Evolutionary conservation across 495 filamentous ascomycete genomes (phyloP), one percentile per base, ranked within the genome.

Genomic region (Penicillium paradoxum): DNA sequence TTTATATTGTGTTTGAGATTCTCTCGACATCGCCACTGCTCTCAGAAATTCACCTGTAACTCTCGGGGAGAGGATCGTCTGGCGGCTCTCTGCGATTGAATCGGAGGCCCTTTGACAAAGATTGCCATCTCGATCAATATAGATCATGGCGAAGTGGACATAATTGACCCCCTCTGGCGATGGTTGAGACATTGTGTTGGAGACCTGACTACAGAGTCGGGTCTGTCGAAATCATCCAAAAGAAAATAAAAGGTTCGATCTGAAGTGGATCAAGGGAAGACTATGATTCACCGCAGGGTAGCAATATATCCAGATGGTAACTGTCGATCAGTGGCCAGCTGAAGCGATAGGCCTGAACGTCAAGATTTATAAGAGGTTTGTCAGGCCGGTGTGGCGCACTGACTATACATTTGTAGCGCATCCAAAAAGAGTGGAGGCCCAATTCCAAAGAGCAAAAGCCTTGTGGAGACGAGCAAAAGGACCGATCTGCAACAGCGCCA

Each of bases 141-240:
- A 73, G 36, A 73, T 70, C 11, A 73, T 54, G 36, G 71, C 71
- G 57, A 66, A 73, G 43, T 73, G 71, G 4, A 63, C 53, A 47
- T 53, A 70, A 4, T 50, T 45, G 38, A 55, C 47, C 11, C 57
- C 63, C 19, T 63, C 57, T 19, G 54, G 53, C 34, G 57, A 56
- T 48, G 58, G 62, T 58, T 59, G 60, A 6, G 65, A 66, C 54
- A 67, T 64, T 5, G 57, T 55, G 21, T 59, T 54, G 33, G 62
- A 53, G 36, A 57, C 37, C 66, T 69, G 49, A 10, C 34, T 37
- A n/a, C n/a, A 13, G 32, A 10, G 39, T 49, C 45, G 38, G 51
- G n/a, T n/a, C 29, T 44, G 40, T 38, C 22, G 18, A 10, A 15
- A 8, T 15, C 30, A n/a, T n/a, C n/a, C n/a, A n/a, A n/a, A n/a